Percentiles rank a stretch among this genome's conserved stretches.
Evolutionary conservation across 257 asterid genomes (phyloP).

Genomic region (Salvia hispanica): DNA sequence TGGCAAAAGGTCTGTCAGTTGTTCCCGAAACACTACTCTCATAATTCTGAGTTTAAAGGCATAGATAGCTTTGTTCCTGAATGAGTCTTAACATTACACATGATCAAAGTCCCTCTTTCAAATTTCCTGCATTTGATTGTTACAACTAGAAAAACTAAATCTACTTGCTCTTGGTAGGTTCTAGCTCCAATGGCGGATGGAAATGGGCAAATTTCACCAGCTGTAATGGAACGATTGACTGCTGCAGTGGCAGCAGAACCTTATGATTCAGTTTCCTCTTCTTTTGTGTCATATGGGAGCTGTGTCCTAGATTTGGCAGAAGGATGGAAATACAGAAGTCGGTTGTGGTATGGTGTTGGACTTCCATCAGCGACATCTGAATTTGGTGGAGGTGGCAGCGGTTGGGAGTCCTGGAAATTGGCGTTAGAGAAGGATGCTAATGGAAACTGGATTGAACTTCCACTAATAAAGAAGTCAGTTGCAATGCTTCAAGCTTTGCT

Average conservation of each 20-base stretch:
- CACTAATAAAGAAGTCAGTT: constrained; percentile 84
- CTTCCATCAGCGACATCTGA: constrained; percentile 53
- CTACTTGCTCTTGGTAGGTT: constrained; percentile 50
- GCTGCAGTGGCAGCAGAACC: constrained; percentile 98
- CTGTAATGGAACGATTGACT: constrained; percentile 86
- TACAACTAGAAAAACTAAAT: constrained; percentile 28
- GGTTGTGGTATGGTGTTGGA: constrained; percentile 92
- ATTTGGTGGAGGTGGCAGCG: constrained; percentile 96
- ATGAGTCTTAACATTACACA: constrained; percentile 21
- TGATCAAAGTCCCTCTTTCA: constrained; percentile 23
- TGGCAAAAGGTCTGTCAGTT: constrained; percentile 21
- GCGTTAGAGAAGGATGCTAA: constrained; percentile 80
- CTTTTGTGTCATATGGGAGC: constrained; percentile 96
- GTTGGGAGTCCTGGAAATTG: constrained; percentile 93
- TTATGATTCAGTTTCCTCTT: constrained; percentile 86
- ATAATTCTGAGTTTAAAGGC: constrained; percentile 9
- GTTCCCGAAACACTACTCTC: constrained; percentile 10
- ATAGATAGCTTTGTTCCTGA: constrained; percentile 25
- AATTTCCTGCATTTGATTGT: constrained; percentile 21
- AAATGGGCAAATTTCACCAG: constrained; percentile 78
- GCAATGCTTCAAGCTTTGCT: constrained; percentile 93
- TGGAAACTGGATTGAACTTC: constrained; percentile 96
- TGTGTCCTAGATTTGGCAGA: constrained; percentile 78
- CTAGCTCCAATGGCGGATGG: constrained; percentile 95
- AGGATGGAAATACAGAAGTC: constrained; percentile 98